Conservation (phyloP, 495 filamentous ascomycete species). For the Trichoderma gamsii region DNA sequence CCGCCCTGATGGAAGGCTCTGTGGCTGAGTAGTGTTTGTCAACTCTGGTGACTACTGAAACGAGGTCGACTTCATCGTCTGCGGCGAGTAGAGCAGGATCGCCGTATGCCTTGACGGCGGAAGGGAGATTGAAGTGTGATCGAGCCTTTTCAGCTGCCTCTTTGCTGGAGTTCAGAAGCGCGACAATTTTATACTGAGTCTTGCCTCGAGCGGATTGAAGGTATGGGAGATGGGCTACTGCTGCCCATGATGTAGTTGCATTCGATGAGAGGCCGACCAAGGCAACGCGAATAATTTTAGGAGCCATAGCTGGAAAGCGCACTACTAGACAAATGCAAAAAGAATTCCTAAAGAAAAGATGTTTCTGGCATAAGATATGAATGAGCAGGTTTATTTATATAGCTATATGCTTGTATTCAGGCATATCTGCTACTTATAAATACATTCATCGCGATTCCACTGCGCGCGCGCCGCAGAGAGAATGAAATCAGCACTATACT, state of each 20-base stretch:
- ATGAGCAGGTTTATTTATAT: neutral
- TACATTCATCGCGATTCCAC: neutral
- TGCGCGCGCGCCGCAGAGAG: neutral
- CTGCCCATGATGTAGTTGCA: constrained; percentile 46
- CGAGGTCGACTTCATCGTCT: constrained; percentile 49
- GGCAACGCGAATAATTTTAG: constrained; percentile 40
- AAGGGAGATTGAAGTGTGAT: constrained; percentile 36
- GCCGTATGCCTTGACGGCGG: constrained; percentile 44
- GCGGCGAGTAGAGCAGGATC: constrained; percentile 41
- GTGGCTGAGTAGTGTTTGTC: constrained; percentile 44
- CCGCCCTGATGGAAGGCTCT: constrained; percentile 43
- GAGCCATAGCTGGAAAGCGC: neutral
- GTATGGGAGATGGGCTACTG: constrained; percentile 51
- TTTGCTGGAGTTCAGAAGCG: constrained; percentile 53
- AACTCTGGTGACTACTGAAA: constrained; percentile 49
- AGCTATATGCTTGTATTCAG: too few species aligned
- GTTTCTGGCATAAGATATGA: neutral
- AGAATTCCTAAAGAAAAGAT: neutral
- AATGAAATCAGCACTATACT: neutral
- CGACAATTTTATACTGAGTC: constrained; percentile 48
- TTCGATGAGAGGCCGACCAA: constrained; percentile 52
- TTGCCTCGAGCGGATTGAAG: constrained; percentile 36
- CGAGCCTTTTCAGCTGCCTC: constrained; percentile 45
- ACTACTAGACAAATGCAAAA: too few species aligned
- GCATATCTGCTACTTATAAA: neutral